These are phyloP conservation scores for Sarocladiaceae sp. DNA, from an alignment of 2,329 filamentous ascomycete genomes.

Conservation along the genomic window DNA sequence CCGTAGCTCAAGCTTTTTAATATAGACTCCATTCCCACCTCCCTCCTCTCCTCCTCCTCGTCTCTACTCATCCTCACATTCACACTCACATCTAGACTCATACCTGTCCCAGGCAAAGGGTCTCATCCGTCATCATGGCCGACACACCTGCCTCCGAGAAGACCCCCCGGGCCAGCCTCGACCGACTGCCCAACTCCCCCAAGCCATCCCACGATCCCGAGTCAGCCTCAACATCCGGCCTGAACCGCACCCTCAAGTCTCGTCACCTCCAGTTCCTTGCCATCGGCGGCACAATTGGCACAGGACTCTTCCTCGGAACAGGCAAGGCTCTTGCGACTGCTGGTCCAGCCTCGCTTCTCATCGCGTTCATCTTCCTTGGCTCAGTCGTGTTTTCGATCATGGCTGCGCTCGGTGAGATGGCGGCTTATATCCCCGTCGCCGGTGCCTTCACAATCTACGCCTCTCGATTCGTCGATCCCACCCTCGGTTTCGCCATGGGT, in stretches of 20 bases:
- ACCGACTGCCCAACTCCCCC: slow-evolving; percentile 2
- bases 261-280: slow-evolving; percentile 47
- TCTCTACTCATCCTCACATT: background rate
- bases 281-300: slow-evolving; percentile 57
- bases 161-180: slow-evolving; percentile 10
- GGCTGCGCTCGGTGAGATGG: slow-evolving; percentile 67
- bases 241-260: slow-evolving; percentile 31
- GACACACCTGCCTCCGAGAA: slow-evolving; percentile 10
- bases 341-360: slow-evolving; percentile 62
- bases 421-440: slow-evolving; percentile 71
- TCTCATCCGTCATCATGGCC: background rate
- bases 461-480: slow-evolving; percentile 68
- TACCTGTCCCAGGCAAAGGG: background rate
- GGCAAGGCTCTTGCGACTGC: slow-evolving; percentile 58
- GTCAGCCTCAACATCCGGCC: slow-evolving; percentile 25
- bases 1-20: background rate
- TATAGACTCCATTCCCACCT: background rate
- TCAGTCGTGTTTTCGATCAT: slow-evolving; percentile 72
- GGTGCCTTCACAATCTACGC: slow-evolving; percentile 76
- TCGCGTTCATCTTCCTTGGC: slow-evolving; percentile 68
- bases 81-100: too few species aligned
- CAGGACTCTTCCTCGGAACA: slow-evolving; percentile 67
- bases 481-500: slow-evolving; percentile 72
- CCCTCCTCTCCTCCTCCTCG: background rate
- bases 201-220: slow-evolving; percentile 28